Evolutionary conservation across 2,329 filamentous ascomycete genomes (phyloP).

Genomic region (Cladosporium sp.): DNA sequence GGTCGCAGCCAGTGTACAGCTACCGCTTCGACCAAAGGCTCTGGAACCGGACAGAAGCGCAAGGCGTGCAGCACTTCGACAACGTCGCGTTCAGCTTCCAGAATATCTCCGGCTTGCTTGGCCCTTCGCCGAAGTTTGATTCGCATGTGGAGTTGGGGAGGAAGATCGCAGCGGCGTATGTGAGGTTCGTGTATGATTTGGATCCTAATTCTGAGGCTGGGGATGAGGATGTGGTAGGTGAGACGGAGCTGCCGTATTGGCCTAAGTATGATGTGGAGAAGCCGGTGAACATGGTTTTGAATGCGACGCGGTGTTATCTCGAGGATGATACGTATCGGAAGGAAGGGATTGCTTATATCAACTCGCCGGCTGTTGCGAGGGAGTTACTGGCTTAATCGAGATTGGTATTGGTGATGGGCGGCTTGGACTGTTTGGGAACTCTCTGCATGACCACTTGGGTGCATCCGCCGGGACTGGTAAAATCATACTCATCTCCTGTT

Average conservation of each 20-base stretch:
- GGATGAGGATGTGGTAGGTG: constrained; percentile 15
- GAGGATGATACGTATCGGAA: constrained; percentile 47
- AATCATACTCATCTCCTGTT: no score
- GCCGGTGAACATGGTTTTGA: constrained; percentile 46
- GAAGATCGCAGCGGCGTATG: constrained; percentile 39
- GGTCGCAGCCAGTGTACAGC: constrained; percentile 40
- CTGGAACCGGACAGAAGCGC: constrained; percentile 39
- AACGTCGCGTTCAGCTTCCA: constrained; percentile 51
- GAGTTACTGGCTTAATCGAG: constrained; percentile 1
- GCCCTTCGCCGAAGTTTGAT: constrained; percentile 37
- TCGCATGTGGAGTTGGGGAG: constrained; percentile 37
- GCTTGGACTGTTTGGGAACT: no score
- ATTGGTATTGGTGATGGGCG: constrained; percentile 2
- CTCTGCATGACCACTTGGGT: no score
- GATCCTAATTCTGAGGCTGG: constrained; percentile 38
- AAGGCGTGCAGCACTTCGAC: constrained; percentile 45
- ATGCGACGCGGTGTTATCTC: constrained; percentile 41
- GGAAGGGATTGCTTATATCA: constrained; percentile 45
- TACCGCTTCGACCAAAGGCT: constrained; percentile 50
- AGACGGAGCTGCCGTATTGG: constrained; percentile 37
- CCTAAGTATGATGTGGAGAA: constrained; percentile 36
- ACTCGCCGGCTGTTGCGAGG: constrained; percentile 17
- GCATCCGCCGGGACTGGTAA: no score
- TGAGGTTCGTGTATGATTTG: constrained; percentile 41
- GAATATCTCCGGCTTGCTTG: constrained; percentile 47